Conservation (phyloP, 1,284 basidiomycete genomes). For the Marasmius oreades region DNA sequence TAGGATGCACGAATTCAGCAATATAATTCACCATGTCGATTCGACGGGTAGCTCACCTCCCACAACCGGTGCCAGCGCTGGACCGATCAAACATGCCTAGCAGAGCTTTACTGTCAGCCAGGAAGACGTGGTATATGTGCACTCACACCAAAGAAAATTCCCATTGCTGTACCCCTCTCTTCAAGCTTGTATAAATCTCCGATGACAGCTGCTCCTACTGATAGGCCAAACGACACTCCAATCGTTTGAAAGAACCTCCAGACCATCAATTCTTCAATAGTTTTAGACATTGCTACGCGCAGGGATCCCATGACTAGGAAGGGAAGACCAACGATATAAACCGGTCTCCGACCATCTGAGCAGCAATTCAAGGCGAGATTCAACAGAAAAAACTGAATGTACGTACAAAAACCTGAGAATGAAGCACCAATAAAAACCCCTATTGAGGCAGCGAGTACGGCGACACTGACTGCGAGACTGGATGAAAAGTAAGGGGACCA, state of each 20-base stretch:
- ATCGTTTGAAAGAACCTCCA: conserved; percentile 65
- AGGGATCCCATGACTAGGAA: conserved; percentile 57
- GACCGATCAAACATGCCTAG: conserved; percentile 41
- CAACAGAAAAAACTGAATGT: not conserved
- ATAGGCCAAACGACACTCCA: conserved; percentile 49
- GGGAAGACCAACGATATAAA: conserved; percentile 62
- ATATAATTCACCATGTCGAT: not conserved
- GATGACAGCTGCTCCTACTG: conserved; percentile 59
- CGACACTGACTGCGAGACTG: conserved; percentile 36
- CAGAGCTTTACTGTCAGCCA: too few species aligned
- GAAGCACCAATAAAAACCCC: conserved; percentile 51
- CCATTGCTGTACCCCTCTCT: conserved; percentile 61
- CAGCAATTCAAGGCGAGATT: not conserved
- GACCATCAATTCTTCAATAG: conserved; percentile 48
- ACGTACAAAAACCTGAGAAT: conserved; percentile 48
- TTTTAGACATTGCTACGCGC: conserved; percentile 49
- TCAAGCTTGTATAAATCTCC: conserved; percentile 63
- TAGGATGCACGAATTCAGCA: not conserved
- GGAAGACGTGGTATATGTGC: not conserved
- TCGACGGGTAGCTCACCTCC: conserved; percentile 5
- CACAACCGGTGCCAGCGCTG: conserved; percentile 39
- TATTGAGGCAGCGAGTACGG: conserved; percentile 38
- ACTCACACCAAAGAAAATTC: conserved; percentile 54
- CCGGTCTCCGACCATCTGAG: conserved; percentile 57
- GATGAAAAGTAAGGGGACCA: not conserved